Base-by-base conservation (phyloP, 345 rosid genomes). In the Gossypium mustelinum region DNA sequence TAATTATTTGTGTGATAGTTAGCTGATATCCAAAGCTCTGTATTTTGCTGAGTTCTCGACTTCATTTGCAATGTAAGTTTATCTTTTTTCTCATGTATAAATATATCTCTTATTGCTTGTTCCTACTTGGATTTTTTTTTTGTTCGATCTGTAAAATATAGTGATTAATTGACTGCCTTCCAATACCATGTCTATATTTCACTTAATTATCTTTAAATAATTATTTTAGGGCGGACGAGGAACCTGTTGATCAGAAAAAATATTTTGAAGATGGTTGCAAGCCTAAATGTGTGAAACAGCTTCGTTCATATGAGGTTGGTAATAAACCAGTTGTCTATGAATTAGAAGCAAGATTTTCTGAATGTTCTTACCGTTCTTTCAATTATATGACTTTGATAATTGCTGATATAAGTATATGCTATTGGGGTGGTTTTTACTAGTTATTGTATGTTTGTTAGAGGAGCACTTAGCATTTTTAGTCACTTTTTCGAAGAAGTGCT, bases 241-340 rank as follows among this genome's bases (percentile, higher is more conserved):
- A 89, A 66, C 88, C 77, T 75, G 82, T 75, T 78, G 90, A 89
- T 79, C 90, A 64, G 13, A 89, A 87, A 85, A 84, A 70, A 79
- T 73, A 84, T 73, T 55, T 85, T 73, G 93, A 89, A 80, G 93
- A 89, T 12, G n/a, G 82, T 74, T 87, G 93, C 89, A 87, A 89
- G 68, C 88, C 93, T 14, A 87, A 86, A 77, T 89, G 93, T 58
- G 90, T 85, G 81, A 86, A 78, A 77, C 86, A 67, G 24, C 71
- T 67, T 67, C 86, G 10, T 75, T 89, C 78, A n/a, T 89, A 89
- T 75, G 85, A 86, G 89, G 92, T 85, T 72, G 3, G 66, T 69
- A 27, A 17, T 47, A 22, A 47, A 47, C 16, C 55, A 39, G 43
- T 65, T 34, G 12, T 39, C 68, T 66, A 44, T n/a, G 16, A 54